Conservation (phyloP, 208 protist species). For the Leishmania turanica region DNA sequence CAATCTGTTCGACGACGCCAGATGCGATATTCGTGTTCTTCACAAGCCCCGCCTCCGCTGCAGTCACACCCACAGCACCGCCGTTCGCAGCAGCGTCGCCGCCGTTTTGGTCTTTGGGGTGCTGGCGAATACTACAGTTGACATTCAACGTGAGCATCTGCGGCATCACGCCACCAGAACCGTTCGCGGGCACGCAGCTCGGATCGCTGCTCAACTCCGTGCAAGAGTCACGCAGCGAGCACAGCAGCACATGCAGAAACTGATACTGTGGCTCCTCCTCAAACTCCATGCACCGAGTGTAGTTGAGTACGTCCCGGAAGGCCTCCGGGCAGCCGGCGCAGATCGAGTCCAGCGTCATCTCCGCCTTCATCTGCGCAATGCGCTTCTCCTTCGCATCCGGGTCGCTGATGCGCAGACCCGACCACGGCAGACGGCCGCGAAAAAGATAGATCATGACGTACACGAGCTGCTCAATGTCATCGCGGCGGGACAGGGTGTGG, state of each 20-base stretch:
- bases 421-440: slow-evolving; percentile 97
- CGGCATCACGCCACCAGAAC: slow-evolving; percentile 7
- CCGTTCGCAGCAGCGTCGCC: background rate
- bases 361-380: slow-evolving; percentile 65
- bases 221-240: slow-evolving; percentile 38
- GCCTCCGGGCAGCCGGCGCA: slow-evolving; percentile 61
- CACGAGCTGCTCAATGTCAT: slow-evolving; percentile 82
- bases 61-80: background rate
- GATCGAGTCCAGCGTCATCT: slow-evolving; percentile 44
- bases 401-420: slow-evolving; percentile 59
- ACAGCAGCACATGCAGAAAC: slow-evolving; percentile 49
- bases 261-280: slow-evolving; percentile 80
- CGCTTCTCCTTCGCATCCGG: slow-evolving; percentile 61
- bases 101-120: background rate
- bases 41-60: background rate
- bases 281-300: slow-evolving; percentile 69
- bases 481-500: slow-evolving; percentile 91
- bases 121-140: background rate
- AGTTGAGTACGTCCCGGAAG: slow-evolving; percentile 64
- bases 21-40: slow-evolving; percentile 25
- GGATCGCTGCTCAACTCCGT: slow-evolving; percentile 3
- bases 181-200: background rate
- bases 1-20: slow-evolving; percentile 7
- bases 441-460: slow-evolving; percentile 99
- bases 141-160: slow-evolving; percentile 5